Evolutionary conservation across 106 monocot species (phyloP).

Genomic region (Gastrodia elata): DNA sequence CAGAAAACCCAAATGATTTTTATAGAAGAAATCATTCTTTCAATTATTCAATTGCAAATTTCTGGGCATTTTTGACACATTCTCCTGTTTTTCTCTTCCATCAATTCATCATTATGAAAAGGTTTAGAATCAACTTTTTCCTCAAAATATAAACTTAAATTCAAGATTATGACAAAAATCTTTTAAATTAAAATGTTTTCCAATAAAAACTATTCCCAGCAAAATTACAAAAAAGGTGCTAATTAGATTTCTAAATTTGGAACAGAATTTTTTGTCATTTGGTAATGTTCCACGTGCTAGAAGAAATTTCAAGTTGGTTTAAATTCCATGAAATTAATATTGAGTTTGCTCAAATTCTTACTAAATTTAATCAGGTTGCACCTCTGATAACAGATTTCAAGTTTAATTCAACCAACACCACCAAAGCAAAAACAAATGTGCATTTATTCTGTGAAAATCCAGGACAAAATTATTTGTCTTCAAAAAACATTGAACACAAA

Average conservation of each 20-base stretch:
- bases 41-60: background rate
- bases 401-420: background rate
- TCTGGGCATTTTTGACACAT: background rate
- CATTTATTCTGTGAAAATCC: background rate
- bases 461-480: no score
- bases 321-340: background rate
- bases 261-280: background rate
- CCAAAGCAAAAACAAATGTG: background rate
- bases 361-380: background rate
- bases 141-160: no score
- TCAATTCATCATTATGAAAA: no score
- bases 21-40: background rate
- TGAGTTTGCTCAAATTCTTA: background rate
- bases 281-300: background rate
- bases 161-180: no score
- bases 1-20: background rate
- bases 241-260: background rate
- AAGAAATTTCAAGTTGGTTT: background rate
- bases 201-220: no score
- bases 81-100: background rate
- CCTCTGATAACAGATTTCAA: background rate
- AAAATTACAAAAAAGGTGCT: no score
- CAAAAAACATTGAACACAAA: no score
- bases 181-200: no score
- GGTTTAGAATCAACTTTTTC: no score